Evolutionary conservation across 345 rosid species (phyloP).

Genomic region (Durio zibethinus): DNA sequence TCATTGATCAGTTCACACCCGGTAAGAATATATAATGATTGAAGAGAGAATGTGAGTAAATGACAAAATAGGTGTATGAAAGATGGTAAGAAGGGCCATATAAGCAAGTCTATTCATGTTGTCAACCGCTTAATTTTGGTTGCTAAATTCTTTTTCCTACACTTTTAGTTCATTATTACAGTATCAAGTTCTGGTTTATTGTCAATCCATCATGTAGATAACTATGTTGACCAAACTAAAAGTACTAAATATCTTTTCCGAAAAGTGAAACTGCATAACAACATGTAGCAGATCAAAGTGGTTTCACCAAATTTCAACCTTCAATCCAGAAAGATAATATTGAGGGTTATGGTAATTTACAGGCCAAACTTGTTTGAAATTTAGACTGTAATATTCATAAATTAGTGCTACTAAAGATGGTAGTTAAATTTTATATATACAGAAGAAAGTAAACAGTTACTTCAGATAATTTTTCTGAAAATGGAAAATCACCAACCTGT

Average conservation of each 20-base stretch:
- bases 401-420: too few species aligned
- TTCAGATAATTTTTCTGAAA: not conserved
- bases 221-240: not conserved
- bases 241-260: not conserved
- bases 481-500: constrained; percentile 52
- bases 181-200: not conserved
- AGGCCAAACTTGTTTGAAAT: not conserved
- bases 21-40: not conserved
- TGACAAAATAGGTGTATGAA: not conserved
- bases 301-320: not conserved
- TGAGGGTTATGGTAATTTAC: not conserved
- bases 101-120: not conserved
- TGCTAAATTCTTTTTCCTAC: not conserved
- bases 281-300: not conserved
- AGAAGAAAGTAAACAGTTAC: not conserved
- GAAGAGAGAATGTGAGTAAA: not conserved
- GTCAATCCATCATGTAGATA: not conserved
- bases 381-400: not conserved
- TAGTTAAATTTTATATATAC: not conserved
- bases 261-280: not conserved
- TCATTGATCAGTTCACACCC: not conserved
- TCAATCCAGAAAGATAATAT: not conserved
- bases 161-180: not conserved
- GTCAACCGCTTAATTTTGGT: not conserved
- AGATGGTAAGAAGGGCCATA: not conserved